These are phyloP conservation scores for Fomitopsis betulina DNA, from an alignment of 1,284 basidiomycete species.

Conservation along the genomic window DNA sequence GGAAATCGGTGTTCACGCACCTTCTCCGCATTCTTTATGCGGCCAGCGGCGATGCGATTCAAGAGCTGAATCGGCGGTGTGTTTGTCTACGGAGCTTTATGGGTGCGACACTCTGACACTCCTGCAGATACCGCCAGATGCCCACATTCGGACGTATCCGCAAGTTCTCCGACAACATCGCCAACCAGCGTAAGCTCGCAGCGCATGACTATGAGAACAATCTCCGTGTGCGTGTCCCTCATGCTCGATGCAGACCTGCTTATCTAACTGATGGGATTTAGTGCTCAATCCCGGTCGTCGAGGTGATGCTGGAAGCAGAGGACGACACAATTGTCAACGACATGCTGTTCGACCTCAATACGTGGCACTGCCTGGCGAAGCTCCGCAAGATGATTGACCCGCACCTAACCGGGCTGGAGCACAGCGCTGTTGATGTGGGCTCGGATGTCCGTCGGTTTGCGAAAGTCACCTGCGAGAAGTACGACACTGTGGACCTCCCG, in stretches of 20 bases:
- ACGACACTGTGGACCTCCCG: constrained; percentile 22
- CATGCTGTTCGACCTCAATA: constrained; percentile 21
- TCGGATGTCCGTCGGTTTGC: constrained; percentile 15
- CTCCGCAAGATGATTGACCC: constrained; percentile 25
- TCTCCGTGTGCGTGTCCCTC: constrained; percentile 19
- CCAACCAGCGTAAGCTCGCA: no score
- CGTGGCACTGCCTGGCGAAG: constrained; percentile 29
- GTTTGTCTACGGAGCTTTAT: no score
- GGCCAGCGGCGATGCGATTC: constrained; percentile 1
- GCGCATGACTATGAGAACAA: no score
- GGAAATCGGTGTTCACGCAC: constrained; percentile 22
- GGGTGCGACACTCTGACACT: neutral
- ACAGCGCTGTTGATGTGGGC: constrained; percentile 15
- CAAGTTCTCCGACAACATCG: no score
- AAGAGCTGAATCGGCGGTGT: constrained; percentile 12
- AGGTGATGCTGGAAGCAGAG: constrained; percentile 19
- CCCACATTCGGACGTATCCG: constrained; percentile 23
- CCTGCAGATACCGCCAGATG: constrained; percentile 17
- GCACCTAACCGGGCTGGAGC: constrained; percentile 15
- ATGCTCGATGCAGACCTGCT: neutral
- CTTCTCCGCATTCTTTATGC: constrained; percentile 2
- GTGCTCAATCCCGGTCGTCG: constrained; percentile 27
- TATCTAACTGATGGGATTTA: constrained; percentile 1
- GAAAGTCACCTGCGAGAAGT: constrained; percentile 7
- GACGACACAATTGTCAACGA: constrained; percentile 18